phyloP scores from a whole-genome alignment of 2,329 filamentous ascomycete genomes.

The Hypomyces rosellus region DNA sequence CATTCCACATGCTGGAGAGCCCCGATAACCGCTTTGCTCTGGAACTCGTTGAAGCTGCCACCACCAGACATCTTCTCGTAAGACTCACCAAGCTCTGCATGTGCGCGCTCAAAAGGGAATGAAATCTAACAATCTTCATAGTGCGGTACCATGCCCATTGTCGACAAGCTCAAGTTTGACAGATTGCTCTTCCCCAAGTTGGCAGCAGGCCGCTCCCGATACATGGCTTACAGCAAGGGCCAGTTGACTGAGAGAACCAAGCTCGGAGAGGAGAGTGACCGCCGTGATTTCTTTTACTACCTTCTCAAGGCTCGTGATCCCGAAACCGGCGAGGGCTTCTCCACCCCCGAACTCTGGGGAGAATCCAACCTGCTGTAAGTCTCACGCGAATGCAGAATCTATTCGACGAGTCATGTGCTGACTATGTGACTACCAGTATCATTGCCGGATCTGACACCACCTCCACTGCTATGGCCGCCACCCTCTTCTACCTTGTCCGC shows the following conservation, averaged over 20 bases:
- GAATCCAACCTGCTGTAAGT: constrained; percentile 61
- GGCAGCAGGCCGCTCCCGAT: constrained; percentile 59
- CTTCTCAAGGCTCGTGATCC: constrained; percentile 65
- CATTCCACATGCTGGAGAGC: constrained; percentile 55
- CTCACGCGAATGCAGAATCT: not conserved
- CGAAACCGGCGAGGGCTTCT: constrained; percentile 62
- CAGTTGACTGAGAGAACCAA: constrained; percentile 62
- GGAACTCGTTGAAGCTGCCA: constrained; percentile 59
- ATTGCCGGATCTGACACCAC: constrained; percentile 68
- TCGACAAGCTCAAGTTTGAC: constrained; percentile 61
- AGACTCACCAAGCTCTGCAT: constrained; percentile 24
- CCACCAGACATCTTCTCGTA: constrained; percentile 62
- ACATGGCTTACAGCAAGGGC: constrained; percentile 63
- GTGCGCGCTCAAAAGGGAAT: not conserved
- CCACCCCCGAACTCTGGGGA: constrained; percentile 60
- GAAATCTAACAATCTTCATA: constrained; percentile 24
- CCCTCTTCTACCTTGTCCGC: constrained; percentile 56
- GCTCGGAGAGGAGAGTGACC: constrained; percentile 58
- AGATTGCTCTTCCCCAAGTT: constrained; percentile 62
- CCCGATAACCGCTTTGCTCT: constrained; percentile 60
- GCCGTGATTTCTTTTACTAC: constrained; percentile 71
- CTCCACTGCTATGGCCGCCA: constrained; percentile 59
- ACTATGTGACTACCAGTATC: constrained; percentile 36
- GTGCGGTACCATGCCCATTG: constrained; percentile 66
- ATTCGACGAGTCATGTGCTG: not conserved